Conservation (phyloP, 1,284 basidiomycete genomes). For the Puccinia coronata region DNA sequence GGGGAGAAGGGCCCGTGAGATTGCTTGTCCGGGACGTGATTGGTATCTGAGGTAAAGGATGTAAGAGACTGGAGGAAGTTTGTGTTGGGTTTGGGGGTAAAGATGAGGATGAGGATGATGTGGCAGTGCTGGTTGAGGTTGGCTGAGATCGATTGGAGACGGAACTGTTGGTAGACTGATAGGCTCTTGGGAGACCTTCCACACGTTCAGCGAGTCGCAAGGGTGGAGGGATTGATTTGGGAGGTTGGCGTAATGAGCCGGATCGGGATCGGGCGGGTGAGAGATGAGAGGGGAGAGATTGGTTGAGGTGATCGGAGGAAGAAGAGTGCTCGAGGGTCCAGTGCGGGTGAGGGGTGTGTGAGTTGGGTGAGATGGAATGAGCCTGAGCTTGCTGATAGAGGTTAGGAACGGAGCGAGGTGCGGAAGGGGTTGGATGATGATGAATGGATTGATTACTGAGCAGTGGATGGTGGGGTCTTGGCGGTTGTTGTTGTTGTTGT, state of each 20-base stretch:
- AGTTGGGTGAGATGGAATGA: conserved; percentile 60
- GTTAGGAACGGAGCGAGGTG: conserved; percentile 49
- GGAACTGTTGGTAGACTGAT: conserved; percentile 17
- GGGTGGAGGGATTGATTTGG: conserved; percentile 45
- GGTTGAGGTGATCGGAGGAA: conserved; percentile 62
- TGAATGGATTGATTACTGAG: conserved; percentile 14
- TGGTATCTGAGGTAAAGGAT: conserved; percentile 1
- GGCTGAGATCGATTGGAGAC: conserved; percentile 8
- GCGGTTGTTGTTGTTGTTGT: conserved; percentile 37
- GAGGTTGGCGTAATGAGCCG: conserved; percentile 46
- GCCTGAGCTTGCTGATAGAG: conserved; percentile 62
- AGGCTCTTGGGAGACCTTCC: conserved; percentile 43
- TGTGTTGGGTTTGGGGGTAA: conserved; percentile 17
- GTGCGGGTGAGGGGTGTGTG: conserved; percentile 52
- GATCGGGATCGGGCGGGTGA: conserved; percentile 39
- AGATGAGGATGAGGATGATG: not conserved
- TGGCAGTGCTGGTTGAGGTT: not conserved
- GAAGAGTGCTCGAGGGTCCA: conserved; percentile 62
- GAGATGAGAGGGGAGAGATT: not conserved
- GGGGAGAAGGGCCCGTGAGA: conserved; percentile 22
- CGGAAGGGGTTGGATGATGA: conserved; percentile 17
- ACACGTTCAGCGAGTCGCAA: conserved; percentile 38
- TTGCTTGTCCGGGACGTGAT: not conserved
- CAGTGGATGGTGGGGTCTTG: conserved; percentile 32
- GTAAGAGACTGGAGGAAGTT: not conserved